Conservation (phyloP, 2,329 filamentous ascomycete species). For the Monosporascus ibericus region DNA sequence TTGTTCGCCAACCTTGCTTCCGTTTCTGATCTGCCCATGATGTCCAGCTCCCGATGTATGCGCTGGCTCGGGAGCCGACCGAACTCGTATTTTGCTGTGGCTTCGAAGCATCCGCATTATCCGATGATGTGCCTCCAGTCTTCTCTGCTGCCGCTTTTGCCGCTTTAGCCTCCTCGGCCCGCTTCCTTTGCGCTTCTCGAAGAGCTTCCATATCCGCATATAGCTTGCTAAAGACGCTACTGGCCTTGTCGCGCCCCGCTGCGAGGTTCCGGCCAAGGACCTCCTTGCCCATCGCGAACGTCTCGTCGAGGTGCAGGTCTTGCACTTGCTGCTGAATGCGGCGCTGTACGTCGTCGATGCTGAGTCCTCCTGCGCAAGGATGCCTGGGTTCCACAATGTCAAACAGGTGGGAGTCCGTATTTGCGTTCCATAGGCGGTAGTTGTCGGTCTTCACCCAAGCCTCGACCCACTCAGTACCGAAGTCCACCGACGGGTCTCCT, state of each 20-base stretch:
- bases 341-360: slow-evolving; percentile 89
- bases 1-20: slow-evolving; percentile 40
- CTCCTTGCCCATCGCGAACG: slow-evolving; percentile 76
- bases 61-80: slow-evolving; percentile 50
- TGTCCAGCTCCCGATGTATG: slow-evolving; percentile 65
- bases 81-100: slow-evolving; percentile 40
- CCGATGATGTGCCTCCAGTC: slow-evolving; percentile 13
- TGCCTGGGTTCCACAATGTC: slow-evolving; percentile 91
- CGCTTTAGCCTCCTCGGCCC: slow-evolving; percentile 48
- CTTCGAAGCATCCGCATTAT: slow-evolving; percentile 32
- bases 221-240: slow-evolving; percentile 76
- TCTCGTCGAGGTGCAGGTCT: slow-evolving; percentile 88
- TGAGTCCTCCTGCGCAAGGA: slow-evolving; percentile 86
- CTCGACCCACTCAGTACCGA: slow-evolving; percentile 78
- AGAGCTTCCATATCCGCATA: slow-evolving; percentile 86
- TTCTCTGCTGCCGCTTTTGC: slow-evolving; percentile 17
- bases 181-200: slow-evolving; percentile 65
- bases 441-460: slow-evolving; percentile 86
- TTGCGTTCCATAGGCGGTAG: slow-evolving; percentile 77
- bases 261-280: slow-evolving; percentile 84
- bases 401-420: slow-evolving; percentile 83
- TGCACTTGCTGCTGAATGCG: slow-evolving; percentile 86
- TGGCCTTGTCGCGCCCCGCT: slow-evolving; percentile 81
- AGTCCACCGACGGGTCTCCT: slow-evolving; percentile 80
- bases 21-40: slow-evolving; percentile 71